Evolutionary conservation across 768 basidiomycete species (phyloP), one percentile per base, ranked within the genome.

Genomic region (Piloderma croceum): DNA sequence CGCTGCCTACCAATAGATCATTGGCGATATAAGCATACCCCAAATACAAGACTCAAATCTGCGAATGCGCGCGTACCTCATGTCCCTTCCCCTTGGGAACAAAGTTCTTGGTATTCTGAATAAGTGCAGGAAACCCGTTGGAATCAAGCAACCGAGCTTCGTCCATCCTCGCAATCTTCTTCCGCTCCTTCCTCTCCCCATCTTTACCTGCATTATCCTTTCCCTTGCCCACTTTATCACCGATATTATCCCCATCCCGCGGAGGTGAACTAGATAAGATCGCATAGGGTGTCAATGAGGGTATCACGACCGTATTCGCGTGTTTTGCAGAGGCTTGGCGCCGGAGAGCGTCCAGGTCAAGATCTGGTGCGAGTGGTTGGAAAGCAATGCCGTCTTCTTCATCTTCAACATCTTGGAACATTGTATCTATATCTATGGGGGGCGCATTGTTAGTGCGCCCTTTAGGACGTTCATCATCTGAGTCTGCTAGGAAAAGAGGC

Each of bases 81-180:
- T 90, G 79, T 0, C 93, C 93, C 58, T 96, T 97, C 6, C 92
- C 93, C 50, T 79, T 84, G 13, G 80, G 70, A 49, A 76, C 83
- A 63, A 94, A 88, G 42, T 75, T 65, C 63, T 89, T 90, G 20
- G 83, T 73, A 38, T 82, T 76, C 42, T 82, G 72, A 37, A 90
- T 74, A 32, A 99, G 70, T 35, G 75, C 71, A 2, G 88, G 90
- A 51, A 99, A 84, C 1, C 96, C 93, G 22, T 72, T 68, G 3
- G 75, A 63, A 5, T 82, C 79, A 11, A 92, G 63, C 43, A 99
- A 58, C 42, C 85, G 71, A 31, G 67, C 76, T 56, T 90, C 88
- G 58, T 93, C 87, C 44, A 96, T 60, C 57, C 75, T 79, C 18
- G 74, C 61, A 3, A 76, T 57, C 32, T 70, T 70, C 48, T 74